Percentiles rank a stretch among this genome's conserved stretches.
Evolutionary conservation across 257 asterid genomes (phyloP).

Genomic region (Forsythia suspensa): DNA sequence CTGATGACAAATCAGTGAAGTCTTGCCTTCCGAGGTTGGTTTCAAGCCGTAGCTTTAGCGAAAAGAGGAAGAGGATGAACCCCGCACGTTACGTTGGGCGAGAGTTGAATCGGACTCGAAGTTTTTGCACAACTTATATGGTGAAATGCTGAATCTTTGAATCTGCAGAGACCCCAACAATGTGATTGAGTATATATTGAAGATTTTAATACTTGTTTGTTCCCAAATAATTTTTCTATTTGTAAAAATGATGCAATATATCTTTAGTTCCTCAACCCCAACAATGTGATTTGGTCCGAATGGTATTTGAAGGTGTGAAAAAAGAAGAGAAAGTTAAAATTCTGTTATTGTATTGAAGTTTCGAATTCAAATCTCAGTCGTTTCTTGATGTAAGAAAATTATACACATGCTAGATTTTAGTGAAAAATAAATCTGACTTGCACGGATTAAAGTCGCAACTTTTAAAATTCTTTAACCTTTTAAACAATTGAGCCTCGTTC

Average conservation of each 20-base stretch:
- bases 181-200: background rate
- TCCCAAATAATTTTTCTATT: background rate
- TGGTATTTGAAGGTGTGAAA: background rate
- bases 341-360: too few species aligned
- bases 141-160: constrained; percentile 13
- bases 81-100: constrained; percentile 25
- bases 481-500: background rate
- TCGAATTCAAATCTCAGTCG: background rate
- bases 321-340: background rate
- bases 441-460: too few species aligned
- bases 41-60: constrained; percentile 53
- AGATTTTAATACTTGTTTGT: background rate
- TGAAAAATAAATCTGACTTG: background rate
- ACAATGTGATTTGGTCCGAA: too few species aligned
- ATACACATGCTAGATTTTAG: too few species aligned
- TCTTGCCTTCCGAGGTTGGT: constrained; percentile 64
- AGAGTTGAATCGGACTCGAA: background rate
- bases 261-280: too few species aligned
- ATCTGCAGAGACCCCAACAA: background rate
- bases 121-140: constrained; percentile 28
- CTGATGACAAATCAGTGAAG: constrained; percentile 29
- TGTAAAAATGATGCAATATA: background rate
- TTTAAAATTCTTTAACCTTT: too few species aligned
- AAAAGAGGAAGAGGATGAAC: constrained; percentile 43
- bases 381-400: too few species aligned